A percentile compares a stretch with the other conserved stretches of the same genome.
These are phyloP conservation scores for Trametes cinnabarina DNA, from an alignment of 768 basidiomycete genomes.

Conservation along the genomic window DNA sequence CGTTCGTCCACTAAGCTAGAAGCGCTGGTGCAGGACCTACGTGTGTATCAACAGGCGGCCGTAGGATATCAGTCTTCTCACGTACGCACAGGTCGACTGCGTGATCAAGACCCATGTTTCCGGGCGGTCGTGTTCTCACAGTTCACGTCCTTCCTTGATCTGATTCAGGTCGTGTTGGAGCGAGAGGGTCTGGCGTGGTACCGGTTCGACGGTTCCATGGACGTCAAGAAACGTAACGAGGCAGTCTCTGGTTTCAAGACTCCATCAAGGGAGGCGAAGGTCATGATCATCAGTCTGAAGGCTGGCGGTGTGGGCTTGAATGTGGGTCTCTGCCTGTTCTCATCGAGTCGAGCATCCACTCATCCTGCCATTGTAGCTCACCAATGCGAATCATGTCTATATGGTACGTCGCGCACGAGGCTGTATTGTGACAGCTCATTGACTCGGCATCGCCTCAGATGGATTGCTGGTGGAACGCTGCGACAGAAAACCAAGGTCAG, in stretches of 20 bases:
- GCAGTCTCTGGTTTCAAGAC: conserved; percentile 78
- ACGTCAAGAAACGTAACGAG: conserved; percentile 72
- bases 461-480: conserved; percentile 93
- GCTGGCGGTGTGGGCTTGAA: conserved; percentile 93
- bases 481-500: conserved; percentile 74
- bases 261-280: conserved; percentile 65
- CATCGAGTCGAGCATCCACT: neutral
- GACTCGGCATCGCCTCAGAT: conserved; percentile 46
- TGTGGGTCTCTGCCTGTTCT: conserved; percentile 38
- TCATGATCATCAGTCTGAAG: conserved; percentile 77
- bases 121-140: conserved; percentile 89
- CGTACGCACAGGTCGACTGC: conserved; percentile 49
- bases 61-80: neutral
- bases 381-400: conserved; percentile 81
- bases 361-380: conserved; percentile 46
- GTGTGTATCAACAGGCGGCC: conserved; percentile 36
- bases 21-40: conserved; percentile 72
- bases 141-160: conserved; percentile 83
- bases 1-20: conserved; percentile 89
- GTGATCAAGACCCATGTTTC: conserved; percentile 71
- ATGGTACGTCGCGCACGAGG: conserved; percentile 50
- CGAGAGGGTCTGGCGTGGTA: conserved; percentile 68
- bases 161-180: conserved; percentile 69
- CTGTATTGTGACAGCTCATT: too few relatives aligned
- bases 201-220: conserved; percentile 93